phyloP scores from a whole-genome alignment of 805 yeast species.

The Metschnikowia santaceciliae region DNA sequence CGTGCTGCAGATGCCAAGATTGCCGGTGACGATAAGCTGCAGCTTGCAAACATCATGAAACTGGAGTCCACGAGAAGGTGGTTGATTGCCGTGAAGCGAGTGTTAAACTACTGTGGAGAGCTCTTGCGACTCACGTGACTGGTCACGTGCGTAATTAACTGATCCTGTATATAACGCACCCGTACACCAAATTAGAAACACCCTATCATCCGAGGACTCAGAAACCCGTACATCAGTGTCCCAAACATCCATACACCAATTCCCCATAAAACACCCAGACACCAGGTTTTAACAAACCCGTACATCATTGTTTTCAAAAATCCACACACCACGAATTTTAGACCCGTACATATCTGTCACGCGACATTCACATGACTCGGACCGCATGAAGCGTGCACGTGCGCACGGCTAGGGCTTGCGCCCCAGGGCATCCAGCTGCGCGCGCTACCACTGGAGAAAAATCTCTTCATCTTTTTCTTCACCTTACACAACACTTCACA shows the following conservation, averaged over 20 bases:
- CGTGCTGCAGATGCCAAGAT: conserved; percentile 60
- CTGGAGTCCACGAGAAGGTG: conserved; percentile 72
- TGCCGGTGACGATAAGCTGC: conserved; percentile 41
- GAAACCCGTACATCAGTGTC: too few species aligned
- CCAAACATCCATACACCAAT: too few species aligned
- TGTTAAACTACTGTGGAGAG: conserved; percentile 41
- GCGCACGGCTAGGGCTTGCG: conserved; percentile 12
- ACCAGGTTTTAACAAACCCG: not conserved
- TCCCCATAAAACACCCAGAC: too few species aligned
- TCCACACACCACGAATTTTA: not conserved
- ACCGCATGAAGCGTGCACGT: not conserved
- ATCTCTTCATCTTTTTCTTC: conserved; percentile 5
- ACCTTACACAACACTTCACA: conserved; percentile 14
- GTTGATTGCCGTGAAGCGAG: conserved; percentile 70
- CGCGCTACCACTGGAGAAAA: conserved; percentile 3
- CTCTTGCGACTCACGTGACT: not conserved
- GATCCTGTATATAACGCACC: not conserved
- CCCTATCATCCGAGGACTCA: too few species aligned
- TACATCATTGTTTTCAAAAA: not conserved
- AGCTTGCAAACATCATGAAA: conserved; percentile 68
- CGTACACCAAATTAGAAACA: too few species aligned
- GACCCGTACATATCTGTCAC: not conserved
- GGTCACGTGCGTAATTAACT: not conserved
- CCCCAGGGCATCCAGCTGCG: conserved; percentile 8
- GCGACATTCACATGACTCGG: not conserved